phyloP scores from a whole-genome alignment of 106 monocot species.

The Xerophyta viscosa region DNA sequence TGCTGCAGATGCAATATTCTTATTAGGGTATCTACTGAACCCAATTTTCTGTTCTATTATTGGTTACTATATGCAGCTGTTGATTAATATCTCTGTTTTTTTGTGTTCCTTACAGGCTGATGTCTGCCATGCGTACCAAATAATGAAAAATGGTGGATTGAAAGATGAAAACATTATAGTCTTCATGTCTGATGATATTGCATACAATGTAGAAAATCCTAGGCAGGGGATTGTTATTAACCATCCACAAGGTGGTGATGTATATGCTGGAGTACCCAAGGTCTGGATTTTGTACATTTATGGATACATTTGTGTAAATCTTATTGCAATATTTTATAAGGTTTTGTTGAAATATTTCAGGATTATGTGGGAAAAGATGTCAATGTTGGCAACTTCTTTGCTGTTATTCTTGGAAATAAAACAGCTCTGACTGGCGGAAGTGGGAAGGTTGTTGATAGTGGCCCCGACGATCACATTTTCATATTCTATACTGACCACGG shows the following conservation, averaged over 20 bases:
- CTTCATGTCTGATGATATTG: slow-evolving; percentile 99
- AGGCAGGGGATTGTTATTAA: slow-evolving; percentile 86
- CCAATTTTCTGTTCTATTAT: background rate
- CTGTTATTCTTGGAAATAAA: slow-evolving; percentile 85
- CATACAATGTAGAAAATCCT: slow-evolving; percentile 63
- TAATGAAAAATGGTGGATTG: slow-evolving; percentile 83
- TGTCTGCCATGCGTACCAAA: slow-evolving; percentile 93
- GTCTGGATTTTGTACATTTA: slow-evolving; percentile 13
- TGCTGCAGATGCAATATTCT: too few relatives aligned
- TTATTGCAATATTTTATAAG: background rate
- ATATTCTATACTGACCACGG: slow-evolving; percentile 91
- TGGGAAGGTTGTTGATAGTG: slow-evolving; percentile 91
- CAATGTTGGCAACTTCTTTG: slow-evolving; percentile 70
- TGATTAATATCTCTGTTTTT: background rate
- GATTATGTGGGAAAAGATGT: slow-evolving; percentile 81
- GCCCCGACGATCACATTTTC: slow-evolving; percentile 92
- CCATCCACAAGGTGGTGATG: slow-evolving; percentile 71
- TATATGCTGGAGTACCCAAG: slow-evolving; percentile 97
- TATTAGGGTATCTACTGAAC: too few relatives aligned
- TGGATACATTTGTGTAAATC: too few relatives aligned
- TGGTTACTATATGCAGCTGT: background rate
- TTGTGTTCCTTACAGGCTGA: too few relatives aligned
- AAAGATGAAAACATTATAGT: slow-evolving; percentile 98
- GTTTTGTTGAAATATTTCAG: too few relatives aligned
- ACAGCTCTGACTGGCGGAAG: slow-evolving; percentile 79